phyloP scores from a whole-genome alignment of 1,284 basidiomycete genomes.

The Porodaedalea pini region DNA sequence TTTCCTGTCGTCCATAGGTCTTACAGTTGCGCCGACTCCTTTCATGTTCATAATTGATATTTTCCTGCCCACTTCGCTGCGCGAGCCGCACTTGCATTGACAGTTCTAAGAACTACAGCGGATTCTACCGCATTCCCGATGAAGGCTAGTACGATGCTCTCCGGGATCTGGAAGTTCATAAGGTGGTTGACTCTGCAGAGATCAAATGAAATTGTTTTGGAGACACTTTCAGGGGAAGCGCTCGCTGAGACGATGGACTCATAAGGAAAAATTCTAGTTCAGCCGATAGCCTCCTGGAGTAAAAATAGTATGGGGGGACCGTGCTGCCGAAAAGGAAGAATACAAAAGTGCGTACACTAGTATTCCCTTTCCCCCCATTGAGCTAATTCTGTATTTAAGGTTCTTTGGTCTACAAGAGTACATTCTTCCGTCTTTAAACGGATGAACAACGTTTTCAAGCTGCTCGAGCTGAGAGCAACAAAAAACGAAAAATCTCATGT shows the following conservation, averaged over 20 bases:
- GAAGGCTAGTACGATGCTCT: too few species aligned
- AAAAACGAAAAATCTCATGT: too few species aligned
- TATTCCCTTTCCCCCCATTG: too few species aligned
- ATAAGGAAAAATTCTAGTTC: slow-evolving; percentile 70
- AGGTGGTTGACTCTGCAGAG: slow-evolving; percentile 45
- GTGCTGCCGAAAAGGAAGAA: slow-evolving; percentile 56
- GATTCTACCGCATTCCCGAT: slow-evolving; percentile 73
- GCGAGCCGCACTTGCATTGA: slow-evolving; percentile 62
- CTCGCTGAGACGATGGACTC: too few species aligned
- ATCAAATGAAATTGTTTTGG: slow-evolving; percentile 35
- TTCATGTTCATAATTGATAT: slow-evolving; percentile 81
- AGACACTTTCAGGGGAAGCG: slow-evolving; percentile 62
- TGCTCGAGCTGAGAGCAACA: too few species aligned
- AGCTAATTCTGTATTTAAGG: too few species aligned
- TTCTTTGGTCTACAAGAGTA: too few species aligned
- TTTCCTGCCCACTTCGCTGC: slow-evolving; percentile 64
- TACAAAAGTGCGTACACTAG: slow-evolving; percentile 63
- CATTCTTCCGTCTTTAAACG: too few species aligned
- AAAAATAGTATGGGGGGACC: slow-evolving; percentile 52
- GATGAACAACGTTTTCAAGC: too few species aligned
- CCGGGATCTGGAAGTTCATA: slow-evolving; percentile 80
- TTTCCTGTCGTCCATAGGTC: slow-evolving; percentile 78
- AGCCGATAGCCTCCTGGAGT: slow-evolving; percentile 76
- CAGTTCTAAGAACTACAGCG: slow-evolving; percentile 66
- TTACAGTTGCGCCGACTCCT: slow-evolving; percentile 69